phyloP scores from a whole-genome alignment of 768 basidiomycete genomes.

The Saitozyma sp. region DNA sequence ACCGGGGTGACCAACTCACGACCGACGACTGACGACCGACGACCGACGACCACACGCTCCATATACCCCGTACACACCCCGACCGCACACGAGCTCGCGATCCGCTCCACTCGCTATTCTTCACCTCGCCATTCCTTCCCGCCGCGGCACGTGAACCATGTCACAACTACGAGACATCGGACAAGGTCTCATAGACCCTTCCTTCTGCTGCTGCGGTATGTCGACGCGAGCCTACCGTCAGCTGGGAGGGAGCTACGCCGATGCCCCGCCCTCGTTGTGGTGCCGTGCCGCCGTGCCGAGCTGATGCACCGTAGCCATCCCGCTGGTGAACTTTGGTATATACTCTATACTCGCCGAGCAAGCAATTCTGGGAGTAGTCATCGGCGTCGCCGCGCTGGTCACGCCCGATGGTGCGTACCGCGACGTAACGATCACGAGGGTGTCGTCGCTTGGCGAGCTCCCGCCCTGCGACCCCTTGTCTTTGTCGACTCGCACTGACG shows the following conservation, averaged over 20 bases:
- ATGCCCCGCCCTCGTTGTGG: neutral
- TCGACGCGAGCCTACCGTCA: neutral
- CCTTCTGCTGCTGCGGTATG: conserved; percentile 73
- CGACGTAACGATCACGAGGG: neutral
- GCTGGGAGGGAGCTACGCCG: neutral
- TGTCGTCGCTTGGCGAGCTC: neutral
- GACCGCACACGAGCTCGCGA: no score
- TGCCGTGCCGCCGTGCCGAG: neutral
- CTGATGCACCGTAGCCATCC: conserved; percentile 62
- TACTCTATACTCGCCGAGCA: conserved; percentile 79
- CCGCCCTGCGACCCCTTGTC: no score
- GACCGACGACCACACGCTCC: no score
- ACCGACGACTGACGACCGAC: no score
- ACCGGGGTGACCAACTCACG: no score
- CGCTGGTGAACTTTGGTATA: conserved; percentile 84
- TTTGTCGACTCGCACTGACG: neutral
- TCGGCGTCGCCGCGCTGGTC: conserved; percentile 43
- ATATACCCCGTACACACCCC: no score
- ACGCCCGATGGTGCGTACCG: conserved; percentile 34
- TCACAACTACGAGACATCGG: conserved; percentile 9
- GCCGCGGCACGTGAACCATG: no score
- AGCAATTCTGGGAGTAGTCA: conserved; percentile 55
- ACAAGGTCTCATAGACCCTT: conserved; percentile 56
- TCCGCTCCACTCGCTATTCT: no score
- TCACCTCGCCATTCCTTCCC: no score